Conservation (phyloP, 1,139 yeast species). For the Geotrichum klebahnii region DNA sequence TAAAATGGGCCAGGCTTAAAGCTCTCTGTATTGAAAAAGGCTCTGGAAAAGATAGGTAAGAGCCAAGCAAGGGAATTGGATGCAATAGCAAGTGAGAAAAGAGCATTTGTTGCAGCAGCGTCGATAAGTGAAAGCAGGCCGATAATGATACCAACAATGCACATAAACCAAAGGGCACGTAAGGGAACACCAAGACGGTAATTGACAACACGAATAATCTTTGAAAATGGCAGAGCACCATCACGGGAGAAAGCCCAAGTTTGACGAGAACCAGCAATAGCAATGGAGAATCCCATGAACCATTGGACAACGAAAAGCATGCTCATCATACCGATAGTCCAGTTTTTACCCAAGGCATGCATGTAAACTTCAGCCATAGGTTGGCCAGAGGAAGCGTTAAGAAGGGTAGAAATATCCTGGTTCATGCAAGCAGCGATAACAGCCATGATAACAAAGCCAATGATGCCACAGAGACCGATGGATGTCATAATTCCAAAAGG, state of each 20-base stretch:
- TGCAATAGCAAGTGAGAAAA: constrained; percentile 55
- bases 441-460: constrained; percentile 58
- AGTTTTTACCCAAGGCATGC: constrained; percentile 62
- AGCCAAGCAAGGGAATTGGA: constrained; percentile 61
- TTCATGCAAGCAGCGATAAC: constrained; percentile 55
- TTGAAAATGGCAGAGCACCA: constrained; percentile 71
- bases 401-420: constrained; percentile 47
- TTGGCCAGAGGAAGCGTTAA: constrained; percentile 33
- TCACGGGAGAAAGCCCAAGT: constrained; percentile 87
- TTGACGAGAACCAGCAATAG: constrained; percentile 82
- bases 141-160: constrained; percentile 46
- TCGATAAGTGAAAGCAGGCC: constrained; percentile 60
- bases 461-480: constrained; percentile 54
- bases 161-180: constrained; percentile 56
- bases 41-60: constrained; percentile 51
- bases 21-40: constrained; percentile 42
- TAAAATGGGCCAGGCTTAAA: constrained; percentile 64
- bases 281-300: constrained; percentile 64
- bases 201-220: constrained; percentile 50
- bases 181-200: constrained; percentile 54
- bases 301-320: constrained; percentile 36
- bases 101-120: constrained; percentile 56
- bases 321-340: constrained; percentile 48
- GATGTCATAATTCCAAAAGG: constrained; percentile 61
- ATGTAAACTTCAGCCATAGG: constrained; percentile 57